Evolutionary conservation across 1,139 yeast genomes (phyloP), one percentile per base, ranked within the genome.

Genomic region (Tardiomyces blankii): DNA sequence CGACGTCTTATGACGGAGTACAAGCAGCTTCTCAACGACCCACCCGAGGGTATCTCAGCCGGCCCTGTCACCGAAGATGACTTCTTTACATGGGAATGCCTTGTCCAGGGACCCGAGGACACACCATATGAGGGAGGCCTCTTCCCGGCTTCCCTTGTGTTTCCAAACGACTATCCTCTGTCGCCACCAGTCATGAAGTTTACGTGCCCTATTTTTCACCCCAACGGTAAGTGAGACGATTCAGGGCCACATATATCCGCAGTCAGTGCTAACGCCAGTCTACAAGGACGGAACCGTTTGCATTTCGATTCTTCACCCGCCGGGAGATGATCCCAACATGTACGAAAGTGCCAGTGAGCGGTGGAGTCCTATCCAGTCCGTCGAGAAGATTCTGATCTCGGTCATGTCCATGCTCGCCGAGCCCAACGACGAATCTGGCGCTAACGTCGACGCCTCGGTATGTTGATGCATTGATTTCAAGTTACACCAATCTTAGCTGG

Each of bases 291-390:
- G 98, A 2, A 87, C 86, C 25, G 98, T 91, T 7, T 91, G 98
- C 65, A 91, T 91, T 46, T 87, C 96, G 21, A 91, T 91, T 49
- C 71, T 91, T 52, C 98, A 91, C 62, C 80, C 96, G 1, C 95
- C 97, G 0, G 98, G 98, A 12, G 95, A 89, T 58, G 98, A 91
- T 64, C 97, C 98, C 23, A 80, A 88, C 63, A 89, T 83, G 73
- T 91, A 91, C 65, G 98, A 91, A 63, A 67, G 86, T 32, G 95
- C 97, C 0, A 93, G 89, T 53, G 98, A 91, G 65, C 73, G 98
- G 53, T 91, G 98, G 98, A 84, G 95, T 7, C 98, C 98, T 0
- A 91, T 91, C 41, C 98, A 91, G 63, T 85, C 95, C 59, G 89
- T 91, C 25, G 98, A 91, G 66, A 91, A 91, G 74, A 91, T 91